Evolutionary conservation across 1,284 basidiomycete genomes (phyloP).

Genomic region (Mycosarcoma mackinlayi): DNA sequence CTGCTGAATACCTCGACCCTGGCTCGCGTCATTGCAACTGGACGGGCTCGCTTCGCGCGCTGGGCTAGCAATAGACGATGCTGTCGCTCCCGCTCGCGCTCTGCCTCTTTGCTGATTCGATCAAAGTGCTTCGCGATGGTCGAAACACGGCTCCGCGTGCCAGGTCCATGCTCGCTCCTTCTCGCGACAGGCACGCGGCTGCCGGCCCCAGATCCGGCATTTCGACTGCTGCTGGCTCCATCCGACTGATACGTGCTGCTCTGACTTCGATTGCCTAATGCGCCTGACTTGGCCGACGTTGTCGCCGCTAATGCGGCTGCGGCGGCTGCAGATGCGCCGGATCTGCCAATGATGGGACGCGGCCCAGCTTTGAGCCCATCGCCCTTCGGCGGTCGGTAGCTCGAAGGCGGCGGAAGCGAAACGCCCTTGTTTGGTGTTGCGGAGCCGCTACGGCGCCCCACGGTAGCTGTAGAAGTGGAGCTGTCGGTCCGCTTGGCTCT

Average conservation of each 20-base stretch:
- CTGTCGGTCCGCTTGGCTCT: slow-evolving; percentile 43
- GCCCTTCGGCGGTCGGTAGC: slow-evolving; percentile 41
- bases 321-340: slow-evolving; percentile 33
- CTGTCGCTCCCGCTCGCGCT: slow-evolving; percentile 70
- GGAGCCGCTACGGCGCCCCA: slow-evolving; percentile 32
- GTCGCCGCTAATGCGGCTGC: slow-evolving; percentile 11
- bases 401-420: slow-evolving; percentile 31
- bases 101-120: slow-evolving; percentile 71
- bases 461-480: slow-evolving; percentile 23
- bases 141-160: slow-evolving; percentile 68
- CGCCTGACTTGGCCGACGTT: slow-evolving; percentile 3
- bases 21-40: slow-evolving; percentile 87
- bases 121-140: slow-evolving; percentile 73
- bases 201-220: slow-evolving; percentile 7
- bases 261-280: slow-evolving; percentile 16
- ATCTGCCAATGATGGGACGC: slow-evolving; percentile 46
- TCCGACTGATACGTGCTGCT: slow-evolving; percentile 39
- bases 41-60: slow-evolving; percentile 77
- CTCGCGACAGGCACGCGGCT: slow-evolving; percentile 46
- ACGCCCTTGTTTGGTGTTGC: slow-evolving; percentile 26
- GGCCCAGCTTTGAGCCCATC: slow-evolving; percentile 49
- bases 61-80: slow-evolving; percentile 67
- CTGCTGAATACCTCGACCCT: slow-evolving; percentile 91
- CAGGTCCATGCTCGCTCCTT: slow-evolving; percentile 41
- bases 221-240: slow-evolving; percentile 26